Percentiles rank a stretch among this genome's conserved stretches.
phyloP scores from a whole-genome alignment of 1,284 basidiomycete genomes.

The Cryptococcus neoformans region DNA sequence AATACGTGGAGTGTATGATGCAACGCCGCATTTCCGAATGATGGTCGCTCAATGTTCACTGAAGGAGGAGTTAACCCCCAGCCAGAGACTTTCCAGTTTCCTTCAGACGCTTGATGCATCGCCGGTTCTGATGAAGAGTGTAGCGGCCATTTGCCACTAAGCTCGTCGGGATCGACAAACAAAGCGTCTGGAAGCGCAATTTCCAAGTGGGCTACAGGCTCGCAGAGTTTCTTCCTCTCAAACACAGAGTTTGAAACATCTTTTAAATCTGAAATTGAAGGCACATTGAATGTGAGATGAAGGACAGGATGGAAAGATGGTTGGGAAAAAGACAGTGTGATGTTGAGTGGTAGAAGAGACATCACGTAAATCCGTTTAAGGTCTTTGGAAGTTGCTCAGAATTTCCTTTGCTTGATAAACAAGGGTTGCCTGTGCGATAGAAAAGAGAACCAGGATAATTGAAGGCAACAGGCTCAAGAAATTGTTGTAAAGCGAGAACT shows the following conservation, averaged over 20 bases:
- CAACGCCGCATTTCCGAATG: background rate
- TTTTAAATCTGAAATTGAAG: background rate
- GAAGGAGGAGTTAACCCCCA: background rate
- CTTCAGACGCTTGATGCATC: background rate
- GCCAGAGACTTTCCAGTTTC: background rate
- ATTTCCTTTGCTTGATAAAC: no score
- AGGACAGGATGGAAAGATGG: constrained; percentile 16
- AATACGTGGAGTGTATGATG: background rate
- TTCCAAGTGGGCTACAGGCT: constrained; percentile 11
- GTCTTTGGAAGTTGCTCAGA: no score
- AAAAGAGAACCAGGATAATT: no score
- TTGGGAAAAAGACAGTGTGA: constrained; percentile 5
- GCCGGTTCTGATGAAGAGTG: background rate
- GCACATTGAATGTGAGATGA: constrained; percentile 2
- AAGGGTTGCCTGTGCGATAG: no score
- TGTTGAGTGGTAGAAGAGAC: constrained; percentile 3
- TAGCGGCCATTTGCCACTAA: constrained; percentile 5
- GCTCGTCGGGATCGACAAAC: constrained; percentile 19
- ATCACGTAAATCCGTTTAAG: background rate
- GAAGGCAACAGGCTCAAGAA: no score
- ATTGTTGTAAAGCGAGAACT: no score
- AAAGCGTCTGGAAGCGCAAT: constrained; percentile 33
- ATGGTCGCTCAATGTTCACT: constrained; percentile 11
- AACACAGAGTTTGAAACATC: background rate
- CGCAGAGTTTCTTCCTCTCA: constrained; percentile 3